Evolutionary conservation across 805 yeast genomes (phyloP), one percentile per base, ranked within the genome.

Genomic region (Starmerella powellii): DNA sequence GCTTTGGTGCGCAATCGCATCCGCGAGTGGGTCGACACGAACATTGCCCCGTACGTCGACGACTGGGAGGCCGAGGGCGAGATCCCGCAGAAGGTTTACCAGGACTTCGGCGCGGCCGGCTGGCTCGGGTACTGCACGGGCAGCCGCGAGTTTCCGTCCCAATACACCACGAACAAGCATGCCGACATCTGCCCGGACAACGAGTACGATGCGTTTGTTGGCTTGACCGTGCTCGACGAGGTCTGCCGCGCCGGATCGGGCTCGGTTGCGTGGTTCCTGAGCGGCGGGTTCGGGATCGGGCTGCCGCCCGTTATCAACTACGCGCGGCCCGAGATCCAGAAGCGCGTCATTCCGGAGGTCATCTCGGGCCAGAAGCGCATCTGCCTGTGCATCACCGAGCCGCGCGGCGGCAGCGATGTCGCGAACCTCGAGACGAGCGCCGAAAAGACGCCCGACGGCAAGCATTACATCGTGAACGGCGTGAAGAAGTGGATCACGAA

Each of bases 401-500:
- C 70, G 15, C 60, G 60, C 34, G 70, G 67, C 20, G 70, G 70
- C 17, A 62, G 67, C 31, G 70, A 65, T 47, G 70, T 65, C 8
- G 70, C 70, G 28, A 61, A 63, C 46, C 48, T 65, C 40, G 61
- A 63, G 35, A 62, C 68, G 26, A 49, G 62, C 8, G 70, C 70
- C 30, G 58, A 49, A 39, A 50, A 51, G 55, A 59, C 69, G 23
- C 56, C 59, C n/a, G 70, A 65, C 45, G 69, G 69, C 30, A 62
- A 63, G 59, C 57, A 53, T 52, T 65, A 50, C 51, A 60, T 65
- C 38, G 69, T 65, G 42, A 65, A 63, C 47, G 70, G 70, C 34
- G 59, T 55, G 47, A 65, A 65, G 59, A 66, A 65, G 55, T 65
- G 70, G 69, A 65, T 65, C 58, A 66, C 70, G 45, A 66, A 66